These are phyloP conservation scores for Cymbidium sinense DNA, from an alignment of 106 monocot species.

Conservation along the genomic window DNA sequence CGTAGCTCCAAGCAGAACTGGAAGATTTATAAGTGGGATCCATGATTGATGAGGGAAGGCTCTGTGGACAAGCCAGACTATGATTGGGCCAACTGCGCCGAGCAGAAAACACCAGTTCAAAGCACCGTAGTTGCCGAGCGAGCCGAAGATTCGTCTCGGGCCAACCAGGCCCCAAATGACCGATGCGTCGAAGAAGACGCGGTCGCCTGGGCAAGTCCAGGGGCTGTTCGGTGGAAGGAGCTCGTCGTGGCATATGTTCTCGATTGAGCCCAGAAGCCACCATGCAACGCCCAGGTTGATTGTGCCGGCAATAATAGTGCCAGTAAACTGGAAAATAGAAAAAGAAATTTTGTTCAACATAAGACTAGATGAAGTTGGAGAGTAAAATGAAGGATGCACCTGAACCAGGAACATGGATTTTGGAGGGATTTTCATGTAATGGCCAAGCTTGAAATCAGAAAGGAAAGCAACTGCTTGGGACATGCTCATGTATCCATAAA, in stretches of 20 bases:
- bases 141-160: constrained; percentile 17
- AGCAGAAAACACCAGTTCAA: constrained; percentile 83
- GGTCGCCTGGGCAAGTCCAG: constrained; percentile 86
- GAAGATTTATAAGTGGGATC: constrained; percentile 80
- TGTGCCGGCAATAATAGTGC: constrained; percentile 82
- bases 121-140: constrained; percentile 15
- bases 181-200: constrained; percentile 90
- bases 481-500: constrained; percentile 99
- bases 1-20: constrained; percentile 78
- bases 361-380: too few species aligned
- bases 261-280: constrained; percentile 80
- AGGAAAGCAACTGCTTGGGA: constrained; percentile 86
- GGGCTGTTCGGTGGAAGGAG: constrained; percentile 67
- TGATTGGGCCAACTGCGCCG: constrained; percentile 59
- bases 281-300: constrained; percentile 69
- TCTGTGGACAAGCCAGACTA: constrained; percentile 79
- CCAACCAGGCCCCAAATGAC: constrained; percentile 82
- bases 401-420: constrained; percentile 89
- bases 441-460: constrained; percentile 84
- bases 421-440: constrained; percentile 97
- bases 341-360: too few species aligned
- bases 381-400: constrained; percentile 16
- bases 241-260: constrained; percentile 57
- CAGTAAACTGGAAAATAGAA: constrained; percentile 37
- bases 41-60: constrained; percentile 52